Evolutionary conservation across 2,329 filamentous ascomycete species (phyloP), one percentile per base, ranked within the genome.

Genomic region (Colletotrichum sp.): DNA sequence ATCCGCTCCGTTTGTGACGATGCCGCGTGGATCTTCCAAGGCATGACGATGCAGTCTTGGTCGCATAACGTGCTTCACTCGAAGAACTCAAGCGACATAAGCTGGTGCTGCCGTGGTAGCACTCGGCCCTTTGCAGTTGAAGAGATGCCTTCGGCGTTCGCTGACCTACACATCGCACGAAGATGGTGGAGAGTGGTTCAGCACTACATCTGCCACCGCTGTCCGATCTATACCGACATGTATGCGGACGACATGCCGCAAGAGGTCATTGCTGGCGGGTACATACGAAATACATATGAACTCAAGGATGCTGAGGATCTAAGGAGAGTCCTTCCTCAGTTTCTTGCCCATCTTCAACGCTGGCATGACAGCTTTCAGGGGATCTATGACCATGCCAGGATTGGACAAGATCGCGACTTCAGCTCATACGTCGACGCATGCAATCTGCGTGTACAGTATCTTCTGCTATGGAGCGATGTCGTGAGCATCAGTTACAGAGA

Each of bases 361-460:
- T 88, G 86, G 86, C 79, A 80, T 15, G 78, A 80, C 9, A 83
- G 86, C 0, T 87, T 85, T 74, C 80, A 82, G 28, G 83, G 84
- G 3, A 75, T 88, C 2, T 84, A 84, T 67, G 79, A 83, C 21
- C 61, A 73, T 7, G 77, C 80, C 0, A 74, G 79, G 21, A 76
- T 78, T 24, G 82, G 83, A 65, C 61, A 79, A 10, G 67, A 77
- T n/a, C 5, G 77, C 3, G 72, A 83, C 28, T 68, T 72, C 6
- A 74, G 77, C 3, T 65, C 79, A 0, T 86, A 86, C 61, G 80
- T 85, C 6, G 80, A 82, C 13, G 84, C 84, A n/a, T 82, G 85
- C 70, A 86, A 84, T 67, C 77, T 88, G 9, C 85, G 85, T 4
- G 79, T 87, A 36, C 86, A 88, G 28, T 88, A 87, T 70, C 80